Evolutionary conservation across 148 eudicot genomes (phyloP).

Genomic region (Rhododendron griersonianum): DNA sequence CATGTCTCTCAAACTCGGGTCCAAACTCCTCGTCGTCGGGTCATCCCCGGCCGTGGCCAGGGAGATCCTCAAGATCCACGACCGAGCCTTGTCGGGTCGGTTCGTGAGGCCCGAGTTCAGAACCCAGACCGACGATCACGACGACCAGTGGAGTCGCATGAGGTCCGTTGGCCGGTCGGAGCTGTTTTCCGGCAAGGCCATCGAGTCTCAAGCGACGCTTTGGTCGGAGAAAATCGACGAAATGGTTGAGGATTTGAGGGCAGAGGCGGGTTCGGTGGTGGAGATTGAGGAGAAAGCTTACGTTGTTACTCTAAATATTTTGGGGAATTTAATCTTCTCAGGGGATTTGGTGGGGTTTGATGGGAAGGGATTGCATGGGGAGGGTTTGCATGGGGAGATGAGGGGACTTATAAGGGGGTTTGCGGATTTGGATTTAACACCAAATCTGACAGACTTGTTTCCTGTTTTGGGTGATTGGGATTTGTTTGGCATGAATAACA

Average conservation of each 20-base stretch:
- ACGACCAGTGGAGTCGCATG: slow-evolving; percentile 14
- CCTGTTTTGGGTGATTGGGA: slow-evolving; percentile 4
- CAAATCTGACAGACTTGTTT: slow-evolving; percentile 4
- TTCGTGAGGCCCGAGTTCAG: not conserved
- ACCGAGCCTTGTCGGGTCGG: slow-evolving; percentile 15
- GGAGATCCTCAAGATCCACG: not conserved
- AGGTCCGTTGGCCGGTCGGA: slow-evolving; percentile 13
- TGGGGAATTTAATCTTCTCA: slow-evolving; percentile 15
- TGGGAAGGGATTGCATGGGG: not conserved
- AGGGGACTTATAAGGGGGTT: not conserved
- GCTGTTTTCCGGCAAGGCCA: slow-evolving; percentile 13
- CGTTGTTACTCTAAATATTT: slow-evolving; percentile 12
- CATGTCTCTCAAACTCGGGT: not conserved
- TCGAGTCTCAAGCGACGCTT: slow-evolving; percentile 3
- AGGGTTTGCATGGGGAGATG: not conserved
- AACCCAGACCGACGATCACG: not conserved
- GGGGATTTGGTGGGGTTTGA: slow-evolving; percentile 7
- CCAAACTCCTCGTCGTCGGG: not conserved
- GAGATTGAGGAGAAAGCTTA: not conserved
- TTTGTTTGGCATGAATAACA: not conserved
- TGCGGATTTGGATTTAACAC: not conserved
- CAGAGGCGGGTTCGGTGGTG: slow-evolving; percentile 11
- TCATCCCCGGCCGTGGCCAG: not conserved
- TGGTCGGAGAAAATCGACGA: slow-evolving; percentile 16
- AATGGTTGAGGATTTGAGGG: slow-evolving; percentile 15